Conservation (phyloP, 2,329 filamentous ascomycete genomes). For the Colletotrichum somersetense region DNA sequence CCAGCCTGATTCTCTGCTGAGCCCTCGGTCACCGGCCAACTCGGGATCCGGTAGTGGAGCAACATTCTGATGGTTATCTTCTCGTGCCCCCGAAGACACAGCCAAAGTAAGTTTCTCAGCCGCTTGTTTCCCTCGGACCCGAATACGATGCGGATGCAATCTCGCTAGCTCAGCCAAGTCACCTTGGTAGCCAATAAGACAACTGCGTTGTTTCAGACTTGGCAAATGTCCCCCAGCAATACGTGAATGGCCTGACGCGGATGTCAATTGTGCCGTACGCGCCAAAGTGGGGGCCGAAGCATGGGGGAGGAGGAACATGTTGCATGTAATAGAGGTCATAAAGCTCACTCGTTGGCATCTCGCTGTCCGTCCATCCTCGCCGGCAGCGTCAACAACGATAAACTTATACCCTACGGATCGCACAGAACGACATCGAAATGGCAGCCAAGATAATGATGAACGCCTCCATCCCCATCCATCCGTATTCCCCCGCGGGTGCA, state of each 20-base stretch:
- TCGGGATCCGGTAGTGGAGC: conserved; percentile 11
- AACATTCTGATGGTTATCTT: not conserved
- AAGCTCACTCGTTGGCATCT: not conserved
- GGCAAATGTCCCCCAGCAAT: not conserved
- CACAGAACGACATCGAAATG: not conserved
- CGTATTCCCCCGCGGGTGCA: conserved; percentile 78
- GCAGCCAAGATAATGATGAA: conserved; percentile 18
- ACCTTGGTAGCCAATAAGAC: conserved; percentile 7
- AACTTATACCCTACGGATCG: not conserved
- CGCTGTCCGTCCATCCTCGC: not conserved
- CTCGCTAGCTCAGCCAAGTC: conserved; percentile 11
- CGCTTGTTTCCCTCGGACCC: conserved; percentile 1
- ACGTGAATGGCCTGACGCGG: conserved; percentile 30
- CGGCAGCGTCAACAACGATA: not conserved
- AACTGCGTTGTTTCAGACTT: not conserved
- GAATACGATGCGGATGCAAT: conserved; percentile 28
- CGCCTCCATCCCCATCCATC: conserved; percentile 59
- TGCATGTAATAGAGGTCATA: not conserved
- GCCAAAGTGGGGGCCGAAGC: conserved; percentile 4
- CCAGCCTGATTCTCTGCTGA: not conserved
- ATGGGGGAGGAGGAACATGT: too few species aligned
- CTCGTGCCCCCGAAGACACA: not conserved
- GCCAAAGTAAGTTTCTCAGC: not conserved
- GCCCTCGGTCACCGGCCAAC: not conserved
- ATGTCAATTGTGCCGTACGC: conserved; percentile 15